Evolutionary conservation across 371 early-diverging fungal species (phyloP).

Genomic region (Gilbertella persicaria): DNA sequence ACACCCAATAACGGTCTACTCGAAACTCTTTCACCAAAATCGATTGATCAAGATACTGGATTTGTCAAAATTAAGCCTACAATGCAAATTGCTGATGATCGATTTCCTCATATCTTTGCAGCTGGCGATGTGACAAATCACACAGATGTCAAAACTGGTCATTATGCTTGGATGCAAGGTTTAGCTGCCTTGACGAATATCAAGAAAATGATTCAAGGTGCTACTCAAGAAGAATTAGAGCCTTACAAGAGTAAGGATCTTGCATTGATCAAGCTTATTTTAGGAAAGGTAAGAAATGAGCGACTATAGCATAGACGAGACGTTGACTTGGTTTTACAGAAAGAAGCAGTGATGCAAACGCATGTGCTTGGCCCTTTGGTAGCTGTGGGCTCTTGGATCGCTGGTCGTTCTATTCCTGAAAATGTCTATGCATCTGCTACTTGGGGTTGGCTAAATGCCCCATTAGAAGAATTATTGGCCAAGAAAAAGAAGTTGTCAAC

Average conservation of each 20-base stretch:
- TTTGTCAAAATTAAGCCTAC: slow-evolving; percentile 61
- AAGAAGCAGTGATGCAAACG: slow-evolving; percentile 44
- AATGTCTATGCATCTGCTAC: slow-evolving; percentile 34
- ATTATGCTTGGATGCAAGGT: slow-evolving; percentile 51
- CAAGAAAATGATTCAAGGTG: slow-evolving; percentile 28
- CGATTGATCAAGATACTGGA: slow-evolving; percentile 47
- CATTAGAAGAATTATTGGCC: slow-evolving; percentile 15
- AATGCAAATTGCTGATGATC: slow-evolving; percentile 64
- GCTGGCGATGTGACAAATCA: slow-evolving; percentile 63
- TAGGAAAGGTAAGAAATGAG: slow-evolving; percentile 34
- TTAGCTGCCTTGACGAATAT: slow-evolving; percentile 34
- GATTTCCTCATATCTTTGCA: slow-evolving; percentile 67
- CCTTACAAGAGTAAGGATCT: slow-evolving; percentile 43
- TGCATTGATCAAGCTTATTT: slow-evolving; percentile 35
- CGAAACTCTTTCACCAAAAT: slow-evolving; percentile 39
- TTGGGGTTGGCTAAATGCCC: slow-evolving; percentile 28
- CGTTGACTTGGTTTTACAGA: slow-evolving; percentile 16
- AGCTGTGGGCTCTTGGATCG: slow-evolving; percentile 43
- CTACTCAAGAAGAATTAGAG: slow-evolving; percentile 25
- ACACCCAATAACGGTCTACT: slow-evolving; percentile 60
- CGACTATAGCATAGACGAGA: neutral
- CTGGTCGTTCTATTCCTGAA: slow-evolving; percentile 35
- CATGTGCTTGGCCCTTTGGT: slow-evolving; percentile 35
- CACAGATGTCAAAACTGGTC: slow-evolving; percentile 54
- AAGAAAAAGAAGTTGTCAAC: too few relatives aligned